phyloP scores from a whole-genome alignment of 495 filamentous ascomycete species.

The Neurospora sp. region DNA sequence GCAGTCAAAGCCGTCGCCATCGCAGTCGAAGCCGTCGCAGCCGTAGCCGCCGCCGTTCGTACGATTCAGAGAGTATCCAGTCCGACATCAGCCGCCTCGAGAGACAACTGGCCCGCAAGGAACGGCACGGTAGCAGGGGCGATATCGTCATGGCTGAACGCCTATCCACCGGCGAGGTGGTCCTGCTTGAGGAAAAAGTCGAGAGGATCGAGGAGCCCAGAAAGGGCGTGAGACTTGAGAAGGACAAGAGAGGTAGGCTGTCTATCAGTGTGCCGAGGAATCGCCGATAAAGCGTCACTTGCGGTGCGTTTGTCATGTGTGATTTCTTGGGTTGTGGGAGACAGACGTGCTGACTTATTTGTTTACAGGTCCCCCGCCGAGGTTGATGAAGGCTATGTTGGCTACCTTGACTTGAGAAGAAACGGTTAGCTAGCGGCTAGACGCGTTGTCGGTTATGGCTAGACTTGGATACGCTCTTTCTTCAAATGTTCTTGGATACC shows the following conservation, averaged over 20 bases:
- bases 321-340: background rate
- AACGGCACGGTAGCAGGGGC: constrained; percentile 17
- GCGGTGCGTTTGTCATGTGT: constrained; percentile 14
- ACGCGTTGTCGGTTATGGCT: background rate
- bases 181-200: constrained; percentile 43
- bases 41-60: constrained; percentile 14
- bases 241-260: constrained; percentile 82
- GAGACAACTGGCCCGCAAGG: constrained; percentile 13
- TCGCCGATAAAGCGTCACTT: constrained; percentile 32
- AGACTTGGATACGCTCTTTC: background rate
- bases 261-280: constrained; percentile 51
- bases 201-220: constrained; percentile 43
- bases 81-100: constrained; percentile 35
- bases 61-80: constrained; percentile 23
- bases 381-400: constrained; percentile 62
- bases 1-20: constrained; percentile 40
- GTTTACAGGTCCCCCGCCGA: constrained; percentile 42
- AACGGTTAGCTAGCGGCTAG: background rate
- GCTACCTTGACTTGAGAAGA: constrained; percentile 57
- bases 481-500: background rate
- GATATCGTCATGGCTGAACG: constrained; percentile 39
- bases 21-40: constrained; percentile 18
- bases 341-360: constrained; percentile 13
- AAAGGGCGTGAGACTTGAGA: constrained; percentile 57
- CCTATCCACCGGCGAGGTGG: constrained; percentile 40